Conservation (phyloP, 805 yeast species). For the Torulaspora gathmanii region DNA sequence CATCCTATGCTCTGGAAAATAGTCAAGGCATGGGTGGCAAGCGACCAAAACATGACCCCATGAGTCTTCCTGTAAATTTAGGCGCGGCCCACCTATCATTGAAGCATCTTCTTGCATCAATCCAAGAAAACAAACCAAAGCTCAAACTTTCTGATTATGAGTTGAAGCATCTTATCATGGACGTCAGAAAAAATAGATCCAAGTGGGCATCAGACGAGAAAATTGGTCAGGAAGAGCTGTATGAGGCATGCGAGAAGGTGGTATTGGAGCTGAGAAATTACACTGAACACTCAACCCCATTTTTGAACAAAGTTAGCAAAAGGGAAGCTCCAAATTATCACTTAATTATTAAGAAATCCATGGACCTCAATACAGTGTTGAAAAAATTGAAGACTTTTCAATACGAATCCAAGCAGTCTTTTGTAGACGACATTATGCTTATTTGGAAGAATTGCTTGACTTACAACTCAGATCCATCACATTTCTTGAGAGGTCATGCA, state of each 20-base stretch:
- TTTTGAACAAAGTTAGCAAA: slow-evolving; percentile 90
- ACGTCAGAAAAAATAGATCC: slow-evolving; percentile 89
- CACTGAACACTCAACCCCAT: slow-evolving; percentile 96
- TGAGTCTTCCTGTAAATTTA: slow-evolving; percentile 40
- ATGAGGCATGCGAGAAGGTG: slow-evolving; percentile 96
- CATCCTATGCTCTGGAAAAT: slow-evolving; percentile 7
- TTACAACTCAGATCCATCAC: slow-evolving; percentile 92
- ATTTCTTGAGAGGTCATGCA: slow-evolving; percentile 86
- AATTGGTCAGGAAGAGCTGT: slow-evolving; percentile 95
- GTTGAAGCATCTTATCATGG: slow-evolving; percentile 77
- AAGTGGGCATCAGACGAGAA: slow-evolving; percentile 97
- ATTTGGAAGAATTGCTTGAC: slow-evolving; percentile 94
- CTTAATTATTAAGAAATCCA: slow-evolving; percentile 82
- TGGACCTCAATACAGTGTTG: slow-evolving; percentile 94
- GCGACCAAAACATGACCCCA: slow-evolving; percentile 26
- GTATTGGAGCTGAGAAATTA: slow-evolving; percentile 82
- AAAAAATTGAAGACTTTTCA: slow-evolving; percentile 80
- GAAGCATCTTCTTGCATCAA: slow-evolving; percentile 71
- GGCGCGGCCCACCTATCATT: slow-evolving; percentile 76
- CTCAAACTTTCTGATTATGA: slow-evolving; percentile 74
- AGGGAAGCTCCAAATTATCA: slow-evolving; percentile 98
- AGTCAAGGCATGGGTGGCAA: slow-evolving; percentile 15
- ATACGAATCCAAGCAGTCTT: slow-evolving; percentile 78
- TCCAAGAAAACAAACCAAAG: slow-evolving; percentile 75
- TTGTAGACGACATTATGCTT: slow-evolving; percentile 91